Percentiles rank a stretch among this genome's conserved stretches.
Conservation (phyloP, 179 eudicot genomes). For the Nepenthes alata region DNA sequence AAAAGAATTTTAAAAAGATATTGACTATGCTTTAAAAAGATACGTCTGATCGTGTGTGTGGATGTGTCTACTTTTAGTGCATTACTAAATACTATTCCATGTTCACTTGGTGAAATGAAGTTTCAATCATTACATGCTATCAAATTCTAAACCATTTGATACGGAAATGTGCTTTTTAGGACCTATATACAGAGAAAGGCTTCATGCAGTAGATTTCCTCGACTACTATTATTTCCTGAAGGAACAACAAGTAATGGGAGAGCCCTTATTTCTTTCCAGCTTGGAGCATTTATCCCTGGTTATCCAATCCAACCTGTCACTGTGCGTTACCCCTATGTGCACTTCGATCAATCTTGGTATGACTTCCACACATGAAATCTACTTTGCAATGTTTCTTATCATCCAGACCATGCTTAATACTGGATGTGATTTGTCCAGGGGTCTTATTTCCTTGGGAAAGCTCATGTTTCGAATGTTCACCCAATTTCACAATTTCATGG, state of each 20-base stretch:
- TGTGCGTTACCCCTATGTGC: conserved; percentile 85
- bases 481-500: conserved; percentile 97
- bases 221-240: conserved; percentile 88
- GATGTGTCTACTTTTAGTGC: no score
- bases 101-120: background rate
- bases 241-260: conserved; percentile 95
- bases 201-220: conserved; percentile 64
- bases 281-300: conserved; percentile 92
- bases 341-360: conserved; percentile 99
- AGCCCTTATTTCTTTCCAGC: conserved; percentile 72
- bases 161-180: conserved; percentile 95
- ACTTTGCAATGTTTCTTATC: background rate
- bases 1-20: no score
- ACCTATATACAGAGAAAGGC: conserved; percentile 96
- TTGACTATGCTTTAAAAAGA: no score
- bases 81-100: background rate
- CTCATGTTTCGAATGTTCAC: conserved; percentile 96
- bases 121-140: conserved; percentile 23
- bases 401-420: conserved; percentile 1
- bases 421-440: conserved; percentile 35
- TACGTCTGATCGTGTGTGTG: no score
- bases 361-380: conserved; percentile 5
- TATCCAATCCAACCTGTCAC: conserved; percentile 82
- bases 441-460: conserved; percentile 54
- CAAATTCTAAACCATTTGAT: conserved; percentile 81